These are phyloP conservation scores for Xeromyces bisporus DNA, from an alignment of 495 filamentous ascomycete species.

Conservation along the genomic window DNA sequence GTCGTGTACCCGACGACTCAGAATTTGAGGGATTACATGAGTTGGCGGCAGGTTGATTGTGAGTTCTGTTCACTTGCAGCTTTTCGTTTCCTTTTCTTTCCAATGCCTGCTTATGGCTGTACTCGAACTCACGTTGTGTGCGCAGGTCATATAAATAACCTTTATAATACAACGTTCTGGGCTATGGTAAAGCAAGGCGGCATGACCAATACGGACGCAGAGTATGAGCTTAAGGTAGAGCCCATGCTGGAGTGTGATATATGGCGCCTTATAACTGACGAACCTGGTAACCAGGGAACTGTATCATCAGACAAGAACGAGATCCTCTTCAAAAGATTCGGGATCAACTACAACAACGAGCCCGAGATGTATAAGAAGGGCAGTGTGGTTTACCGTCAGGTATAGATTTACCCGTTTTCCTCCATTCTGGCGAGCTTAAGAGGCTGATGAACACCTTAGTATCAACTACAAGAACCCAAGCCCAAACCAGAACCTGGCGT, in stretches of 20 bases:
- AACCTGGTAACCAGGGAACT: slow-evolving; percentile 43
- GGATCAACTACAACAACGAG: slow-evolving; percentile 96
- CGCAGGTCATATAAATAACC: slow-evolving; percentile 87
- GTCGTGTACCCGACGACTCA: slow-evolving; percentile 66
- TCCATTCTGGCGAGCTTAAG: neutral
- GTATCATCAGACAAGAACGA: slow-evolving; percentile 82
- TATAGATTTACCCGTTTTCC: slow-evolving; percentile 20
- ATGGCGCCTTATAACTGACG: slow-evolving; percentile 1
- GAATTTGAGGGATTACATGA: slow-evolving; percentile 85
- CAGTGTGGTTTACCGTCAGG: slow-evolving; percentile 72
- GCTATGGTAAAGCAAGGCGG: slow-evolving; percentile 61
- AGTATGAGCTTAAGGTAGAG: slow-evolving; percentile 54
- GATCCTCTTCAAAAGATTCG: slow-evolving; percentile 75
- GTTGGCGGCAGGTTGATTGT: slow-evolving; percentile 96
- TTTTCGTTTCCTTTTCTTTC: no score
- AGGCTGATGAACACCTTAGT: slow-evolving; percentile 9
- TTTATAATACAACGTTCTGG: slow-evolving; percentile 98
- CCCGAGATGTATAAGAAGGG: slow-evolving; percentile 85
- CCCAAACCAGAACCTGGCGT: slow-evolving; percentile 4
- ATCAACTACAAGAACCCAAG: slow-evolving; percentile 23
- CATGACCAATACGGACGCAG: slow-evolving; percentile 58
- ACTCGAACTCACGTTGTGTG: neutral
- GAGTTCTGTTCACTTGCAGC: slow-evolving; percentile 16
- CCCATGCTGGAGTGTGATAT: neutral
- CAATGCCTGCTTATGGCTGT: no score